Evolutionary conservation across 2,329 filamentous ascomycete genomes (phyloP).

Genomic region (Epichloe festucae): DNA sequence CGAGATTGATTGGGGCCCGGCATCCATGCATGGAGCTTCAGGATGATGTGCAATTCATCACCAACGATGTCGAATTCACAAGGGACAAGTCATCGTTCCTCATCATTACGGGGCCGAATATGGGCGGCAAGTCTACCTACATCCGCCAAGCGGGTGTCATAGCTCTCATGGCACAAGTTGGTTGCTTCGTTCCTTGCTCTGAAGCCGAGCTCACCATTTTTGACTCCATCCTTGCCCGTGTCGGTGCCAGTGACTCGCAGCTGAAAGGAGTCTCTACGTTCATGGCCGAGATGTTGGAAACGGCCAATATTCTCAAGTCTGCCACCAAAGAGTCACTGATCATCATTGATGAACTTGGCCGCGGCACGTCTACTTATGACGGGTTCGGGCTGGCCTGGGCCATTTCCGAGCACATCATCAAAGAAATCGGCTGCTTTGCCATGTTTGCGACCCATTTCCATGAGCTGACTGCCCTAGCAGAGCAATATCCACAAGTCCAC

Average conservation of each 20-base stretch:
- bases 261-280: constrained; percentile 97
- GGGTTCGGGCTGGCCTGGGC: constrained; percentile 99
- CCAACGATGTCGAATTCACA: constrained; percentile 78
- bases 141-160: constrained; percentile 96
- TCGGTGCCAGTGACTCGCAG: constrained; percentile 91
- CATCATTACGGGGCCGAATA: constrained; percentile 95
- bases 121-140: constrained; percentile 98
- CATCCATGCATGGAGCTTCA: constrained; percentile 99
- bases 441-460: constrained; percentile 98
- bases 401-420: constrained; percentile 93
- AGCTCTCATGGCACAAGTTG: constrained; percentile 91
- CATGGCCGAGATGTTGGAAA: constrained; percentile 99
- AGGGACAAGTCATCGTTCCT: constrained; percentile 77
- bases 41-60: constrained; percentile 97
- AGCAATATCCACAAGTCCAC: constrained; percentile 74
- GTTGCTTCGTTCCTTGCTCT: constrained; percentile 87
- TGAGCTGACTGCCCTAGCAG: constrained; percentile 81
- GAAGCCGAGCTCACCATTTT: constrained; percentile 91
- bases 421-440: constrained; percentile 85
- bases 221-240: constrained; percentile 94
- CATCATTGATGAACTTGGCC: constrained; percentile 95
- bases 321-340: constrained; percentile 91
- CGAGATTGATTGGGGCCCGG: constrained; percentile 79
- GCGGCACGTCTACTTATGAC: constrained; percentile 95
- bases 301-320: constrained; percentile 94